A percentile compares a stretch with the other conserved stretches of the same genome.
Evolutionary conservation across 345 rosid species (phyloP).

Genomic region (Pugionium cornutum): DNA sequence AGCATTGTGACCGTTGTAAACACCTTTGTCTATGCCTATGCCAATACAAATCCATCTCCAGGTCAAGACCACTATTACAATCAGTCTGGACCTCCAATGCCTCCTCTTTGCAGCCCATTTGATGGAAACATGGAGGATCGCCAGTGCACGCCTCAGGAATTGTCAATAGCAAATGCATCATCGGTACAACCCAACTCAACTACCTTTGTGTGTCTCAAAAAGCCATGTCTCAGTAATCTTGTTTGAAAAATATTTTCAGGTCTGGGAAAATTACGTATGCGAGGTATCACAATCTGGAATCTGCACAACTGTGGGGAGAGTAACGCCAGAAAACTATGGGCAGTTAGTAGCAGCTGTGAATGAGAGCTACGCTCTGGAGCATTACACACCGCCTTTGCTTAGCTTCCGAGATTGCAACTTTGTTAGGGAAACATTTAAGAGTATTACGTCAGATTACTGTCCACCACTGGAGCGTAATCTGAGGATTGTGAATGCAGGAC

Average conservation of each 20-base stretch:
- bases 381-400: conserved; percentile 85
- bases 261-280: conserved; percentile 73
- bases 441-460: conserved; percentile 69
- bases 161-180: conserved; percentile 79
- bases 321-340: conserved; percentile 58
- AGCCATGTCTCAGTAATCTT: too few relatives aligned
- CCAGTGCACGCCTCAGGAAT: conserved; percentile 62
- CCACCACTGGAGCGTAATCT: conserved; percentile 73
- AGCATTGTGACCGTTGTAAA: conserved; percentile 79
- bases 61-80: conserved; percentile 58
- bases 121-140: conserved; percentile 63
- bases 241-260: conserved; percentile 51
- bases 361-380: conserved; percentile 81
- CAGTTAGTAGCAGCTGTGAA: conserved; percentile 77
- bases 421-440: conserved; percentile 74
- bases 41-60: conserved; percentile 72
- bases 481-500: conserved; percentile 70
- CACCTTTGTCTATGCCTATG: conserved; percentile 70
- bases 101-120: conserved; percentile 84
- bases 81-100: conserved; percentile 87
- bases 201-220: neutral
- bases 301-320: conserved; percentile 80
- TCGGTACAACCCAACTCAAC: conserved; percentile 45
- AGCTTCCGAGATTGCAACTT: conserved; percentile 85
- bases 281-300: conserved; percentile 48